Evolutionary conservation across 2,329 filamentous ascomycete genomes (phyloP), one percentile per base, ranked within the genome.

Genomic region (Pyricularia pennisetigena): DNA sequence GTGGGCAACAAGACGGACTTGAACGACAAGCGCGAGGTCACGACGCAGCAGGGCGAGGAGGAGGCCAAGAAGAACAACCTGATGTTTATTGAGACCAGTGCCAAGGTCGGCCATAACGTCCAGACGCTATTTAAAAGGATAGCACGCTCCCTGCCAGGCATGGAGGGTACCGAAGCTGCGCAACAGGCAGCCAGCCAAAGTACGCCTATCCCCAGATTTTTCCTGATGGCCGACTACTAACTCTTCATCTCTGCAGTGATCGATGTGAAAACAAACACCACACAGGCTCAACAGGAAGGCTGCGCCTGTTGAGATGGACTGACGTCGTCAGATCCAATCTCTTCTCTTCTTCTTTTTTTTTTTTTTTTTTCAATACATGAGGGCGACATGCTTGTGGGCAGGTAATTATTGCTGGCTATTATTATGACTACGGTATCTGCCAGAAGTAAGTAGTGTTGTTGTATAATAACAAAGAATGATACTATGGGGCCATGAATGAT

Each of bases 1-100:
- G 96, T 99, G 57, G 95, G 95, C 73, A 99, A 99, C 85, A 99
- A 99, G 88, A 99, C 95, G 63, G 95, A 99, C 85, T 81, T 99
- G 79, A 97, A 95, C 79, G 95, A 99, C 80, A 98, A 97, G 86
- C 88, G 95, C 68, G 94, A 99, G 81, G 95, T 99, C 70, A 99
- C 94, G 61, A 96, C 93, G 49, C 90, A 92, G 76, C 94, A 98
- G 80, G 95, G 95, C 70, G 95, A 99, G 79, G 95, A 98, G 74
- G 95, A 99, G 82, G 94, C 94, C 62, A 97, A 97, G 86, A 94
- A 94, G 84, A 94, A 97, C 80, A 95, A 95, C 72, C 83, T 97
- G 73, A 97, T 99, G 92, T 99, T 99, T 76, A 95, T 99, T 74
- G 95, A 99, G 85, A 99, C 95, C 68, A 97, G 93, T 79, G 95